Percentiles rank a stretch among this genome's conserved stretches.
Evolutionary conservation across 73 alveolate genomes (phyloP).

Genomic region (Paramecium pentaurelia): DNA sequence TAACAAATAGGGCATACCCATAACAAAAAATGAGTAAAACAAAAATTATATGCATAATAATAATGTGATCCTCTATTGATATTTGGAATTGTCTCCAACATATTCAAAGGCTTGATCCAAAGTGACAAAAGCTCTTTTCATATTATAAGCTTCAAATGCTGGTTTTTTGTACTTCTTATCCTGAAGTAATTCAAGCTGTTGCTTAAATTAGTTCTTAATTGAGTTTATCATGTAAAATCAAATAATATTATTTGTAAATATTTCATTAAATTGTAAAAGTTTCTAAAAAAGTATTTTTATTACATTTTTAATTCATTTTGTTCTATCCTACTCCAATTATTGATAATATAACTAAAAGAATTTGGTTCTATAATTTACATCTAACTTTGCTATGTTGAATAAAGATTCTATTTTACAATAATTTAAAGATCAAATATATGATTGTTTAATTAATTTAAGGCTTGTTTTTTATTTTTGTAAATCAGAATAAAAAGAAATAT

Average conservation of each 20-base stretch:
- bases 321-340: no score
- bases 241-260: background rate
- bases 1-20: constrained; percentile 43
- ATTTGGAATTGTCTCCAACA: constrained; percentile 63
- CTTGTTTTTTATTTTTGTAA: background rate
- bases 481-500: background rate
- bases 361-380: no score
- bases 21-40: constrained; percentile 26
- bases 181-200: background rate
- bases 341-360: no score
- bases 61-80: constrained; percentile 46
- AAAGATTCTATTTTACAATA: no score
- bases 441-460: background rate
- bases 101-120: constrained; percentile 46
- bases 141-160: constrained; percentile 56
- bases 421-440: no score
- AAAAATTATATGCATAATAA: constrained; percentile 13
- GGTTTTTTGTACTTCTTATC: constrained; percentile 44
- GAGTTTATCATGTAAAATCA: background rate
- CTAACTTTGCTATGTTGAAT: no score
- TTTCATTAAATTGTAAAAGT: background rate
- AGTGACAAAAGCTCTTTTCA: constrained; percentile 49
- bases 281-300: background rate
- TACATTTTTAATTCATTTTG: no score
- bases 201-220: background rate